Base-by-base conservation (phyloP, 139 green algal species). In the Coccomyxa sp. region DNA sequence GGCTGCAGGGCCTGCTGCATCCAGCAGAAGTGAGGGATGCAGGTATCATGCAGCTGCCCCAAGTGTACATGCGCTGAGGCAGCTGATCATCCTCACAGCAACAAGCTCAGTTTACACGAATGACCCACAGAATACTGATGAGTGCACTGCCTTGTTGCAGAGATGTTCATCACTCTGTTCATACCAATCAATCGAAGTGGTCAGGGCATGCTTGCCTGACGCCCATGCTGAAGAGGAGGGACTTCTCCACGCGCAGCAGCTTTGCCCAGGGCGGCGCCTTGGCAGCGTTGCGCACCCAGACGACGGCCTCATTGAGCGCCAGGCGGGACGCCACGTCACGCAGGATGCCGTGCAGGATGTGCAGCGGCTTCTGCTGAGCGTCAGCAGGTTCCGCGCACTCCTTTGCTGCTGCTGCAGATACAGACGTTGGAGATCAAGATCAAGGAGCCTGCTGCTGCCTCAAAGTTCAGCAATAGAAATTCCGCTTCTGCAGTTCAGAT, bases 271-370 rank as follows among this genome's bases (percentile, higher is more conserved):
- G 69, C 9, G 69, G 12, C 9, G 24, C 33, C 14, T 40, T 41
- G 69, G 29, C 22, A 8, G 33, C 34, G 35, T 12, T 1, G 34
- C 69, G 33, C 1, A 40, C 16, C 34, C 69, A 40, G 34, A 34
- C 18, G 2, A 41, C 33, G 35, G 33, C 33, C 34, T 74, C 69
- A 41, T 73, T 78, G 34, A 84, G 70, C 68, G 69, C 70, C 54
- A 81, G 70, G 40, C 80, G 70, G 35, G 50, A 75, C 0, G 75
- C 80, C 34, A 40, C 68, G 50, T 78, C 75, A 34, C 54, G 41
- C 50, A 84, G 75, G 24, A 81, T 34, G 75, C 24, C 50, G 50
- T 84, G 80, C 75, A 84, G 74, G 33, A 76, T 54, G 4, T 27
- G 22, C 27, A 81, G 75, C 39, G 75, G 75, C 74, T 10, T 0